These are phyloP conservation scores for Scheffersomyces coipomensis DNA, from an alignment of 805 yeast species.

Conservation along the genomic window DNA sequence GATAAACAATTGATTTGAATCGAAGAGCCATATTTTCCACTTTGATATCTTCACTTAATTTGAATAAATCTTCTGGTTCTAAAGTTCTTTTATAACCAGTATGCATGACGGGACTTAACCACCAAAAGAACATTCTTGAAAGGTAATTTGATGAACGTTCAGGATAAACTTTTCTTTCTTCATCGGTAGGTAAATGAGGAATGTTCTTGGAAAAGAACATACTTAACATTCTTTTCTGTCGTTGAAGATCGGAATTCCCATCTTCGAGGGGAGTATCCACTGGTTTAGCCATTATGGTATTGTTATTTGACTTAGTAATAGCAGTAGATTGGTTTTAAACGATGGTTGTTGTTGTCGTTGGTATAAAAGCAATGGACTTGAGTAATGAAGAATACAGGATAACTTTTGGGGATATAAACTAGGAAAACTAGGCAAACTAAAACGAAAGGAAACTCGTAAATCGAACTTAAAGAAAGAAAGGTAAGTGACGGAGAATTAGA, in stretches of 20 bases:
- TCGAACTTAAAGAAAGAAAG: too few relatives aligned
- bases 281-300: background rate
- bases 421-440: too few relatives aligned
- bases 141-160: slow-evolving; percentile 34
- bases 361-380: too few relatives aligned
- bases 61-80: slow-evolving; percentile 59
- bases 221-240: slow-evolving; percentile 34
- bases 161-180: slow-evolving; percentile 50
- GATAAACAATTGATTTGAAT: slow-evolving; percentile 20
- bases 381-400: too few relatives aligned
- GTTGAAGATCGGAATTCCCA: slow-evolving; percentile 7
- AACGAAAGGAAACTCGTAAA: too few relatives aligned
- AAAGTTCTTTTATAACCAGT: slow-evolving; percentile 74
- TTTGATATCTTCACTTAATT: slow-evolving; percentile 31
- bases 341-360: too few relatives aligned
- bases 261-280: background rate
- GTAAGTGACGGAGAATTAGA: too few relatives aligned
- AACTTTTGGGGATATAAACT: too few relatives aligned
- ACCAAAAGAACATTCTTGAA: slow-evolving; percentile 55
- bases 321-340: too few relatives aligned
- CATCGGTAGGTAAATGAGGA: slow-evolving; percentile 53
- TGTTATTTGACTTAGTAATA: too few relatives aligned
- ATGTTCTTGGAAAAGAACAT: slow-evolving; percentile 36
- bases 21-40: slow-evolving; percentile 28
- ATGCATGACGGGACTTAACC: slow-evolving; percentile 62